Evolutionary conservation across 164 flowering plant species (phyloP).

Genomic region (Sedum album): DNA sequence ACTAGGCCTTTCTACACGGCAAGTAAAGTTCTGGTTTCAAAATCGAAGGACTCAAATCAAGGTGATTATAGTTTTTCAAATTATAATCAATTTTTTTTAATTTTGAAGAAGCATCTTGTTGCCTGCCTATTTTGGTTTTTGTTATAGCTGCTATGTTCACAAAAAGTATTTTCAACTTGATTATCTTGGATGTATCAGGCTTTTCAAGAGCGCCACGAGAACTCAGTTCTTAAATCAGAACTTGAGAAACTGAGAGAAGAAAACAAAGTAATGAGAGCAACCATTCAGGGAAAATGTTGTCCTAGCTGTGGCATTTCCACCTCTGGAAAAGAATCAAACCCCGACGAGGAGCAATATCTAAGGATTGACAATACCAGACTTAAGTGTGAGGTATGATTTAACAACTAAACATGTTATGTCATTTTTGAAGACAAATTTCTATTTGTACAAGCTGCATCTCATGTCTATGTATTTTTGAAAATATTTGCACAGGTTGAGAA

Average conservation of each 20-base stretch:
- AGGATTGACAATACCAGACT: constrained; percentile 79
- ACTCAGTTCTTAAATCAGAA: constrained; percentile 74
- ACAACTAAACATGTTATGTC: not conserved
- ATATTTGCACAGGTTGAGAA: constrained; percentile 49
- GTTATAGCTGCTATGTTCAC: not conserved
- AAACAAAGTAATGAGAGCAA: constrained; percentile 67
- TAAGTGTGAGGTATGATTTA: constrained; percentile 63
- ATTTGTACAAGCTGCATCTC: too few species aligned
- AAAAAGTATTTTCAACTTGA: not conserved
- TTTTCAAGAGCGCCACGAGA: constrained; percentile 96
- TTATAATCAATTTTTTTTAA: not conserved
- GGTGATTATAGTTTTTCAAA: constrained; percentile 30
- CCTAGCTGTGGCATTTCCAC: constrained; percentile 81
- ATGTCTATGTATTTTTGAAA: not conserved
- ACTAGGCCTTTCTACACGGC: constrained; percentile 90
- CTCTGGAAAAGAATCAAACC: constrained; percentile 31
- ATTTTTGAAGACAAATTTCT: not conserved
- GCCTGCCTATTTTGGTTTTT: too few species aligned
- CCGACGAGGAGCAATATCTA: constrained; percentile 67
- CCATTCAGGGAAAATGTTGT: constrained; percentile 54
- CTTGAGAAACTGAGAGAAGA: constrained; percentile 81
- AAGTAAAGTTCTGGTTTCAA: constrained; percentile 99
- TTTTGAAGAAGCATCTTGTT: not conserved
- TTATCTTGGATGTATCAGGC: constrained; percentile 39
- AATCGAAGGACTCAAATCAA: constrained; percentile 97